phyloP scores from a whole-genome alignment of 495 filamentous ascomycete species.

The Penicillium diatomitis region DNA sequence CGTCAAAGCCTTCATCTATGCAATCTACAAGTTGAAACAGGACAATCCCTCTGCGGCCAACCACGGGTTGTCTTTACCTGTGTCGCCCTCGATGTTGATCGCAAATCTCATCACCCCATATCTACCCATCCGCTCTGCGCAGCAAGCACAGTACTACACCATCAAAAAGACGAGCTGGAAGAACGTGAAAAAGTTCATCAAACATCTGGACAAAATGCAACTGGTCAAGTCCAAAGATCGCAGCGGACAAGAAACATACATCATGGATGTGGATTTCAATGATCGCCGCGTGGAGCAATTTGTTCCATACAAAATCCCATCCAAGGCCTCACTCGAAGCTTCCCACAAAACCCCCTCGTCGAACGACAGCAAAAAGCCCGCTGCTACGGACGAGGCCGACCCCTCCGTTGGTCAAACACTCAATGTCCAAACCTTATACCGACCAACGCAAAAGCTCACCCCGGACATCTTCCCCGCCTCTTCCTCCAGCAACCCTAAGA shows the following conservation, averaged over 20 bases:
- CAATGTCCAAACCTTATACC: constrained; percentile 44
- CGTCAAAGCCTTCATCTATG: constrained; percentile 58
- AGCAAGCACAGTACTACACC: constrained; percentile 48
- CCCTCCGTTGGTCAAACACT: constrained; percentile 49
- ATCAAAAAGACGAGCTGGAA: constrained; percentile 74
- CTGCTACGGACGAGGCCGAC: constrained; percentile 30
- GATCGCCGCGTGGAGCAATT: constrained; percentile 47
- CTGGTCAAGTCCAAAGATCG: constrained; percentile 59
- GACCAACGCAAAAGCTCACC: constrained; percentile 46
- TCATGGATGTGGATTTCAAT: constrained; percentile 59
- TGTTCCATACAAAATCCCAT: constrained; percentile 53
- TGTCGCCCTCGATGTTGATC: constrained; percentile 57
- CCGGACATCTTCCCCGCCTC: constrained; percentile 44
- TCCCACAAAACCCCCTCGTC: constrained; percentile 20
- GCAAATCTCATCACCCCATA: constrained; percentile 59
- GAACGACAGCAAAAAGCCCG: constrained; percentile 33
- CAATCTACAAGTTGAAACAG: constrained; percentile 48
- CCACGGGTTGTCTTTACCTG: constrained; percentile 50
- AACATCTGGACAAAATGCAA: constrained; percentile 54
- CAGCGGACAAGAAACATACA: constrained; percentile 54
- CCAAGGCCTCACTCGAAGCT: constrained; percentile 26
- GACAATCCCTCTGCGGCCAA: constrained; percentile 36
- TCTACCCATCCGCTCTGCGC: constrained; percentile 48
- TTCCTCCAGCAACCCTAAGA: constrained; percentile 33
- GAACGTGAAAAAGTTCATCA: constrained; percentile 66